Percentiles rank a stretch among this genome's conserved stretches.
Evolutionary conservation across 441 rosid species (phyloP).

Genomic region (Gossypium davidsonii): DNA sequence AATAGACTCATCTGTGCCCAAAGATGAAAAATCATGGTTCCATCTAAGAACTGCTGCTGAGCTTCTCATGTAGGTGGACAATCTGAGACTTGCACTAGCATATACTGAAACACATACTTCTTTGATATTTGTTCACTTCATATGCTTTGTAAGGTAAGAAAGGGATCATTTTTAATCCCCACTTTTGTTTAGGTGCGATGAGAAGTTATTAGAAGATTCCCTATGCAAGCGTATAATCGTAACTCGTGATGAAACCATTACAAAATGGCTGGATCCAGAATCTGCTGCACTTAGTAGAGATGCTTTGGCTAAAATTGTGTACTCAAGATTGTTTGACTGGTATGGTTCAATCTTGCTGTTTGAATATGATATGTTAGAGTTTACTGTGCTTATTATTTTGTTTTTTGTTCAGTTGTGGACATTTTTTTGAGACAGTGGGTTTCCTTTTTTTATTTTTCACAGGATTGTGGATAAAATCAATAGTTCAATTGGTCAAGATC

Average conservation of each 20-base stretch:
- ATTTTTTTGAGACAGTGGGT: constrained; percentile 6
- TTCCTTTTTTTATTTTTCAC: constrained; percentile 21
- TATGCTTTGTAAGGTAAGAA: constrained; percentile 9
- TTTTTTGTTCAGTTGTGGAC: constrained; percentile 17
- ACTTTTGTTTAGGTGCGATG: constrained; percentile 64
- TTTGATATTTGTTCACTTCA: constrained; percentile 11
- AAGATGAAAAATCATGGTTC: constrained; percentile 79
- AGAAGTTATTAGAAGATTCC: constrained; percentile 80
- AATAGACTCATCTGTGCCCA: constrained; percentile 78
- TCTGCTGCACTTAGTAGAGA: constrained; percentile 83
- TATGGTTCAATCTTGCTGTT: constrained; percentile 25
- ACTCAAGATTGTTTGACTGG: constrained; percentile 93
- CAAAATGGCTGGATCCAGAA: constrained; percentile 91
- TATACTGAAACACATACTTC: background rate
- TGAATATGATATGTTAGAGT: constrained; percentile 10
- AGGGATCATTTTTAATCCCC: constrained; percentile 18
- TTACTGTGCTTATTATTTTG: constrained; percentile 8
- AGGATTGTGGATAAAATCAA: constrained; percentile 92
- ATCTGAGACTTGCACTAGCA: constrained; percentile 10
- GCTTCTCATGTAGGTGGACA: constrained; percentile 60
- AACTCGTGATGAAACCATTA: constrained; percentile 94
- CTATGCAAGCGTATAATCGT: constrained; percentile 93
- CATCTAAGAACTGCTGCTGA: constrained; percentile 88
- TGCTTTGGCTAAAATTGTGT: constrained; percentile 89
- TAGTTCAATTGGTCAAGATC: constrained; percentile 86